Base-by-base conservation (phyloP, 2,329 filamentous ascomycete species). In the Colletotrichum cordylinicola region DNA sequence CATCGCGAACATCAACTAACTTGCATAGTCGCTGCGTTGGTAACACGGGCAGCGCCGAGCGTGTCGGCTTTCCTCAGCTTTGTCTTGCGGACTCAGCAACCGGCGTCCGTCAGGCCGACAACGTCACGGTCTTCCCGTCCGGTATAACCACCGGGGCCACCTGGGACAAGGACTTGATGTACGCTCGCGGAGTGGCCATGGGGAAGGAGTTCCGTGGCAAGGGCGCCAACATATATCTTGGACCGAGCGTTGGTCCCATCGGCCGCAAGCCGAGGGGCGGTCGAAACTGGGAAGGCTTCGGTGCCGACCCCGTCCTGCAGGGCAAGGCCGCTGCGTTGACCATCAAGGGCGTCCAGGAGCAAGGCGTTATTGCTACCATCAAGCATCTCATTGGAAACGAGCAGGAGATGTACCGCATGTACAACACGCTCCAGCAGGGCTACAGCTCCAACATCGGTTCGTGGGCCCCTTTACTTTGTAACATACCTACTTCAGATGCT, bases 61-160 rank as follows among this genome's bases (percentile, higher is more conserved):
- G 94, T 8, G 88, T 96, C 18, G 93, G 93, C 2, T 93, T 96
- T 76, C 93, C 94, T 2, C 91, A 92, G 78, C 87, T 96, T 8
- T 95, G 93, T 80, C 86, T 95, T 4, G 92, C 95, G 78, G 94
- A 96, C 82, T 92, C 91, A 0, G 93, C 94, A 2, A 86, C 94
- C 39, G 94, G 95, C 3, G 87, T 97, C 16, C 91, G 94, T 33
- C 91, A 91, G n/a, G 91, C 93, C 1, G 94, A 96, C 78, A 92
- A 94, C 76, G 91, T 93, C 68, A 96, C 94, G 0, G 94, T 92
- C 0, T 97, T 96, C 79, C 94, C 95, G 0, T 90, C 94, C 10
- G 94, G 94, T n/a, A 94, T 96, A 79, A 95, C 93, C 0, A 90
- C 90, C 2, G 94, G 93, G 21, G 93, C 94, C 3, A 95, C 94